Conservation (phyloP, 139 green algal genomes). For the Trebouxia sp. region DNA sequence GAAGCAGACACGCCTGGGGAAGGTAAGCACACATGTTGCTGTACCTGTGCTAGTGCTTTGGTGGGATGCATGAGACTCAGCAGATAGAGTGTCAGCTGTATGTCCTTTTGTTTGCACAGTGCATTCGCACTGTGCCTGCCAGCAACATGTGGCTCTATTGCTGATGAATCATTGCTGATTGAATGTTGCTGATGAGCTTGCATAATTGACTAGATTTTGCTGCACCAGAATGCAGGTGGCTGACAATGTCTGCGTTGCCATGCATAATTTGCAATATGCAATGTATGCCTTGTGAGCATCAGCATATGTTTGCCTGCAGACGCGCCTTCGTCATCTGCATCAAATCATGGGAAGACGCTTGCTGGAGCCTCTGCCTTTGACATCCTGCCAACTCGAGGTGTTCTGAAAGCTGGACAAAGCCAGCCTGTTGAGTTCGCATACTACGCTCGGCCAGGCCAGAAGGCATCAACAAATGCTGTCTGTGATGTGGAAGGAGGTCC, state of each 20-base stretch:
- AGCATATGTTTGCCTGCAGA: neutral
- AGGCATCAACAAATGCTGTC: conserved; percentile 50
- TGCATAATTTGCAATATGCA: too few relatives aligned
- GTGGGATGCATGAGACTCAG: neutral
- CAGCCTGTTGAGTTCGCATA: conserved; percentile 67
- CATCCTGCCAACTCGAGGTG: conserved; percentile 72
- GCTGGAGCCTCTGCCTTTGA: conserved; percentile 59
- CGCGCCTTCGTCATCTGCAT: conserved; percentile 41
- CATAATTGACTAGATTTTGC: too few relatives aligned
- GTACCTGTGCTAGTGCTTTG: too few relatives aligned
- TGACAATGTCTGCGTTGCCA: too few relatives aligned
- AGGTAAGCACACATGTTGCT: neutral
- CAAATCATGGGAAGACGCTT: neutral
- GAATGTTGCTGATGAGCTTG: too few relatives aligned
- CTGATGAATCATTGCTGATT: too few relatives aligned
- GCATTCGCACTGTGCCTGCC: too few relatives aligned
- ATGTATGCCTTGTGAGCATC: too few relatives aligned
- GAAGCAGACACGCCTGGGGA: neutral
- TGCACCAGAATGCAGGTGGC: too few relatives aligned
- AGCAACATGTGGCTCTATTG: too few relatives aligned
- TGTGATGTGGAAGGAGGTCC: conserved; percentile 77
- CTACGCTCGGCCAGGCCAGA: conserved; percentile 64
- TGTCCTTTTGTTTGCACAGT: too few relatives aligned
- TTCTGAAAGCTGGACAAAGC: conserved; percentile 59
- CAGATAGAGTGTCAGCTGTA: neutral